A percentile compares a stretch with the other conserved stretches of the same genome.
Conservation (phyloP, 306 rosid species). For the Quercus variabilis region DNA sequence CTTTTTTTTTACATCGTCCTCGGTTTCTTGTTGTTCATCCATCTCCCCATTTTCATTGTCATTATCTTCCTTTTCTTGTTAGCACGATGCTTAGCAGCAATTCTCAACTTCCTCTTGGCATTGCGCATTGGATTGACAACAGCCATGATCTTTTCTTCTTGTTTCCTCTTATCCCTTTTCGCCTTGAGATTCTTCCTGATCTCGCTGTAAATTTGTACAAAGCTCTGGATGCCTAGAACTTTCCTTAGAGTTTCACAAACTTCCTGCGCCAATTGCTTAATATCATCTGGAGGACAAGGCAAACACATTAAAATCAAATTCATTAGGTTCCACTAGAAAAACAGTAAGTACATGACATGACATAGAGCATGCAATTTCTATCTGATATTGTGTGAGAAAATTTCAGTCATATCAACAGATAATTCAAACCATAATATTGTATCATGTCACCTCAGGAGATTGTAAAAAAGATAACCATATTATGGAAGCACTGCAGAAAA, state of each 20-base stretch:
- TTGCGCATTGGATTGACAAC: slow-evolving; percentile 72
- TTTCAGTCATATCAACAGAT: neutral
- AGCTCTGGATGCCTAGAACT: slow-evolving; percentile 53
- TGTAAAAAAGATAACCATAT: neutral
- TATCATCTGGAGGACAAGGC: slow-evolving; percentile 42
- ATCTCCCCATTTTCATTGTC: slow-evolving; percentile 55
- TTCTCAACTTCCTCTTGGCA: slow-evolving; percentile 69
- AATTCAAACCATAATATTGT: neutral
- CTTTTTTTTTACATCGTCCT: neutral
- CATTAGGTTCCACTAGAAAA: neutral
- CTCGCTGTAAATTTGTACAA: slow-evolving; percentile 45
- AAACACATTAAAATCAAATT: slow-evolving; percentile 3
- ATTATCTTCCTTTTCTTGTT: slow-evolving; percentile 72
- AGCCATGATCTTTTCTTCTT: slow-evolving; percentile 80
- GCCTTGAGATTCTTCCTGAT: slow-evolving; percentile 57
- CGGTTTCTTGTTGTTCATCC: slow-evolving; percentile 17
- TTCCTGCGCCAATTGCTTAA: slow-evolving; percentile 60
- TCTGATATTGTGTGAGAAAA: neutral
- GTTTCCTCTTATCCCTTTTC: slow-evolving; percentile 79
- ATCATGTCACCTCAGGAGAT: neutral
- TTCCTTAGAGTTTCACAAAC: slow-evolving; percentile 41
- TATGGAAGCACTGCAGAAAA: neutral
- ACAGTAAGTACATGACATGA: neutral
- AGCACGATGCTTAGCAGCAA: slow-evolving; percentile 71
- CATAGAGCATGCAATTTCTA: neutral